A percentile compares a stretch with the other conserved stretches of the same genome.
These are phyloP conservation scores for Torulaspora indica DNA, from an alignment of 805 yeast genomes.

Conservation along the genomic window DNA sequence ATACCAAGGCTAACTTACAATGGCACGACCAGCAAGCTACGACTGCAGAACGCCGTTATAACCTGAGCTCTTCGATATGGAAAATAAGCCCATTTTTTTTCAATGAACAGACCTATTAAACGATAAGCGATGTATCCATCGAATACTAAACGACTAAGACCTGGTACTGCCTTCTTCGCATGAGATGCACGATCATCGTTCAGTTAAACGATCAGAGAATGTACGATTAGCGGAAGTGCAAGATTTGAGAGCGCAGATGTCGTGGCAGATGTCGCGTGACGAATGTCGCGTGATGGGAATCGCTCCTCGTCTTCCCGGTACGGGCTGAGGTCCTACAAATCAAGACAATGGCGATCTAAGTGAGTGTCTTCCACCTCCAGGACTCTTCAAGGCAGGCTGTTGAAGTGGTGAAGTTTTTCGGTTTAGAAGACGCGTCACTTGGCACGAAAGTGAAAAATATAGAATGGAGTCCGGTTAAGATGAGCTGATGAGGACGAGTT, in stretches of 20 bases:
- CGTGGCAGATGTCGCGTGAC: too few species aligned
- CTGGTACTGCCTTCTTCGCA: not conserved
- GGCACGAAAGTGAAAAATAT: not conserved
- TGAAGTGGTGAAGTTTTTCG: not conserved
- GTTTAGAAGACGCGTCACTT: too few species aligned
- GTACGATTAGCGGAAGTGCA: not conserved
- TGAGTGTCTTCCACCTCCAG: too few species aligned
- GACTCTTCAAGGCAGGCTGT: too few species aligned
- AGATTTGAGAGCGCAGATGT: too few species aligned
- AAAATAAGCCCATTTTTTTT: slow-evolving; percentile 9
- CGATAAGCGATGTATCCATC: slow-evolving; percentile 8
- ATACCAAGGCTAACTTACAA: not conserved
- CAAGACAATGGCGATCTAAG: not conserved
- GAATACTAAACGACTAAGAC: slow-evolving; percentile 2
- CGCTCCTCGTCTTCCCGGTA: too few species aligned
- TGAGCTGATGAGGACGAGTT: not conserved
- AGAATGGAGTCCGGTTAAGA: not conserved
- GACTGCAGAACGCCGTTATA: not conserved
- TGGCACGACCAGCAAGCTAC: not conserved
- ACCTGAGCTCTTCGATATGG: not conserved
- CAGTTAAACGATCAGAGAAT: not conserved
- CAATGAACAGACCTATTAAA: not conserved
- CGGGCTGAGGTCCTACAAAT: too few species aligned
- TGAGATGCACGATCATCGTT: not conserved
- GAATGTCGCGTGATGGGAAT: too few species aligned